A percentile compares a stretch with the other conserved stretches of the same genome.
Conservation (phyloP, 2,329 filamentous ascomycete genomes). For the Clarireedia hainanense region DNA sequence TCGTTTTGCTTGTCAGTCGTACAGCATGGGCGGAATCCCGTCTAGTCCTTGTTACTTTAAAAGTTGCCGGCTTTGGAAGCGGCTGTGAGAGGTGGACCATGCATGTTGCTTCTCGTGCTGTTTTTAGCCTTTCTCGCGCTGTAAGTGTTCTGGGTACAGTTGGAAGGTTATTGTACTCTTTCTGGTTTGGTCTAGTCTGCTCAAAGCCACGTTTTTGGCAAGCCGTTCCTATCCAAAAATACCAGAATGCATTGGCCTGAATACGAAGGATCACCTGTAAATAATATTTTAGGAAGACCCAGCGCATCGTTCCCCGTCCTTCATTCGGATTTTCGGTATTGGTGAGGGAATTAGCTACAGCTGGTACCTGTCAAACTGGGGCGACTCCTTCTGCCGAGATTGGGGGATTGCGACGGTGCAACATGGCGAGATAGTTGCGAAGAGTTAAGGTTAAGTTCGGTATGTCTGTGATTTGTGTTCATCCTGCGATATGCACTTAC, state of each 20-base stretch:
- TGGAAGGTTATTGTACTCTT: not conserved
- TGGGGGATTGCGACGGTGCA: not conserved
- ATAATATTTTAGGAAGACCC: too few species aligned
- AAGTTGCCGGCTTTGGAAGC: not conserved
- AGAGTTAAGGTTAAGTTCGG: not conserved
- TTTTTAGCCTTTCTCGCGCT: not conserved
- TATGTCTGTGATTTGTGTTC: too few species aligned
- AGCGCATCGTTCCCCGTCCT: not conserved
- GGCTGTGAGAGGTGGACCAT: not conserved
- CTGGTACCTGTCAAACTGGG: not conserved
- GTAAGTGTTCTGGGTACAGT: not conserved
- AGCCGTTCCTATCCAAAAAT: not conserved
- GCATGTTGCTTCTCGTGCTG: not conserved
- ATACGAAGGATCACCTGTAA: not conserved
- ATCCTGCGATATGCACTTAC: too few species aligned
- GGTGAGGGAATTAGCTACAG: not conserved
- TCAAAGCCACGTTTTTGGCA: not conserved
- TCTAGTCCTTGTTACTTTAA: not conserved
- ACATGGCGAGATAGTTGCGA: not conserved
- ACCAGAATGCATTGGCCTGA: not conserved
- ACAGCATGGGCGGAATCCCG: not conserved
- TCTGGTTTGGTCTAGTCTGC: not conserved
- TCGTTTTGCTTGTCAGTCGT: not conserved
- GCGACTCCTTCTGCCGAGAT: not conserved
- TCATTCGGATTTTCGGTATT: not conserved